Evolutionary conservation across 2,329 filamentous ascomycete species (phyloP), one percentile per base, ranked within the genome.

Genomic region (Beauveria scarabaeidicola): DNA sequence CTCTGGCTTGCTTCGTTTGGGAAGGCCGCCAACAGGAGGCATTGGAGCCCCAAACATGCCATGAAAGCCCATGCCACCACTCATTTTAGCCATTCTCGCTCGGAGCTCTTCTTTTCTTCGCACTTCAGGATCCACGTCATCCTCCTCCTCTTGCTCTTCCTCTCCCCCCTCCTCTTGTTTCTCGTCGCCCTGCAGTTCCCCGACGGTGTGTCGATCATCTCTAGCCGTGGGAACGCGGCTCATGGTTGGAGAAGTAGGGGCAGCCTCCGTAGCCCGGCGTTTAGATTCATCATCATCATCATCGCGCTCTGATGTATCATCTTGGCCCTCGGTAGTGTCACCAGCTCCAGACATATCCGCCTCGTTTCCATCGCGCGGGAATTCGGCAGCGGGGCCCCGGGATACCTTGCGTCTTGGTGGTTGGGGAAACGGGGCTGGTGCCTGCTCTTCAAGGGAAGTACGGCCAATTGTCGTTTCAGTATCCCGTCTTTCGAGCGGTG

Each of bases 11-110:
- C 72, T 67, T 69, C 81, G 82, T 71, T 85, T 85, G 73, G 85
- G 85, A 69, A 76, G 69, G n/a, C 74, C 72, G 25, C 73, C 70
- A 75, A 88, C 81, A 17, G 86, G 82, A 70, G 91, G 83, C 61
- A 84, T 85, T 40, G 86, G 84, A 21, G 83, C 82, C 19, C 90
- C 90, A 72, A 96, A 95, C 86, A 97, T 94, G 67, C 91, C 90
- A 70, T 91, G 86, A 88, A 97, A 96, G 51, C 91, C 91, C 90
- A 96, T 96, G 23, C 93, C 93, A 59, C 93, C 93, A 66, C 93
- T 96, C 88, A 99, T 94, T 75, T 96, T 97, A 50, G 94, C 94
- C 91, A 99, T 99, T 66, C 94, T 86, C 63, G 94, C 91, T 62
- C 94, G 85, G 36, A 99, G 79, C 70, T 97, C 93, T 74, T 96